Evolutionary conservation across 148 eudicot species (phyloP).

Genomic region (Simmondsia chinensis): DNA sequence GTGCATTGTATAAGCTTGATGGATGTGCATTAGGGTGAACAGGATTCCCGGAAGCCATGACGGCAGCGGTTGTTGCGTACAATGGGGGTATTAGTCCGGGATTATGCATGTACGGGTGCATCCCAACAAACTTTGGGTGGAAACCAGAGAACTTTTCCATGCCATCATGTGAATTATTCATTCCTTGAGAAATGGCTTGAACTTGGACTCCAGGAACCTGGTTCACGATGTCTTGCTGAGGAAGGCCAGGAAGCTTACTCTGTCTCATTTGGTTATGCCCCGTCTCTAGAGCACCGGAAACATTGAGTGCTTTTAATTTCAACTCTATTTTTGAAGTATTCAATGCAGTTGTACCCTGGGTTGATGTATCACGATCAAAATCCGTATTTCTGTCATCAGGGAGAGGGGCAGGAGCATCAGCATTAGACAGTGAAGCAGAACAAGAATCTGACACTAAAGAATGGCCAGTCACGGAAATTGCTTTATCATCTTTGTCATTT

Average conservation of each 20-base stretch:
- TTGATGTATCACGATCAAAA: conserved; percentile 7
- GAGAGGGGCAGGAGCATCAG: conserved; percentile 7
- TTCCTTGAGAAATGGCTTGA: conserved; percentile 13
- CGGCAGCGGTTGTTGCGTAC: conserved; percentile 19
- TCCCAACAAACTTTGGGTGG: conserved; percentile 5
- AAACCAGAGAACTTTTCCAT: conserved; percentile 2
- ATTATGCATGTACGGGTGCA: conserved; percentile 14
- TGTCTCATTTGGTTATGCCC: conserved; percentile 10
- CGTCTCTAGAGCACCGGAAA: conserved; percentile 5
- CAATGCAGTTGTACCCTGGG: conserved; percentile 8
- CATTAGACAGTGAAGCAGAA: conserved; percentile 2
- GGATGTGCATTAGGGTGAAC: conserved; percentile 11
- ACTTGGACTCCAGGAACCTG: conserved; percentile 14
- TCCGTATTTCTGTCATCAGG: conserved; percentile 3
- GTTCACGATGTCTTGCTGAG: conserved; percentile 6
- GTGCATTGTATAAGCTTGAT: conserved; percentile 14
- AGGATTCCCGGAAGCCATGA: conserved; percentile 14
- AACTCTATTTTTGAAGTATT: conserved; percentile 15
- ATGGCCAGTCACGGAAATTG: too few relatives aligned
- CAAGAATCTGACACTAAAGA: background rate
- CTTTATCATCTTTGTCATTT: too few relatives aligned
- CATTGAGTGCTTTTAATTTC: conserved; percentile 18
- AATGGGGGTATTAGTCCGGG: conserved; percentile 17
- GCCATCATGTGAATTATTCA: conserved; percentile 1
- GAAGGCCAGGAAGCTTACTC: conserved; percentile 10